Base-by-base conservation (phyloP, 2,329 filamentous ascomycete genomes). In the Aspergillus awamori region DNA sequence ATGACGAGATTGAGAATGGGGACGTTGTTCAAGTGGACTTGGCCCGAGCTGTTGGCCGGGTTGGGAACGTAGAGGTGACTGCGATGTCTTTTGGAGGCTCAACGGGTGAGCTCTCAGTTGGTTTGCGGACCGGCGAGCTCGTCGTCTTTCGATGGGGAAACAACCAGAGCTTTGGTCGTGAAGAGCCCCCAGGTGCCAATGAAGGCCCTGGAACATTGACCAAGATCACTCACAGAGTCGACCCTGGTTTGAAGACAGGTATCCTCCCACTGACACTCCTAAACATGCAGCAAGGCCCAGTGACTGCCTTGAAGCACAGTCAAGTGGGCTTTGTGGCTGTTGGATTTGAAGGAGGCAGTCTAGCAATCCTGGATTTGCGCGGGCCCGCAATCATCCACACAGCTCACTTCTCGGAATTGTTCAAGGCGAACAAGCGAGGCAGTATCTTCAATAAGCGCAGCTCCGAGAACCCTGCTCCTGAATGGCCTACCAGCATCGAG, bases 271-370 rank as follows among this genome's bases (percentile, higher is more conserved):
- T 91, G 64, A 87, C 90, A 1, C 79, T 98, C 33, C 88, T 97
- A 61, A 87, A 96, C 73, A 91, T 94, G 84, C 86, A 90, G 73
- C 88, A 93, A 70, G 95, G 93, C 0, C 82, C 91, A 1, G 87
- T 97, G 33, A 93, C 87, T 22, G 90, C 89, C 1, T 72, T 96
- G 39, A 89, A 91, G 60, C 87, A 95, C 59, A 95, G 93, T n/a
- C 92, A 97, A 74, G 88, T 98, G 11, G 95, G 95, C 0, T 99
- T 99, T 72, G 86, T 96, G 10, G 93, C 89, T 10, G 88, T 90
- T 30, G 95, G 93, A 0, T 97, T 93, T 8, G 90, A 96, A 74
- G 86, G 87, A 41, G 95, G 95, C 2, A 87, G 87, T 65, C 77
- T 99, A 39, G 89, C 86, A 8, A 85, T 99, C 39, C 86, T 98